Evolutionary conservation across 192 early-diverging fungal species (phyloP).

Genomic region (Backusella circina): DNA sequence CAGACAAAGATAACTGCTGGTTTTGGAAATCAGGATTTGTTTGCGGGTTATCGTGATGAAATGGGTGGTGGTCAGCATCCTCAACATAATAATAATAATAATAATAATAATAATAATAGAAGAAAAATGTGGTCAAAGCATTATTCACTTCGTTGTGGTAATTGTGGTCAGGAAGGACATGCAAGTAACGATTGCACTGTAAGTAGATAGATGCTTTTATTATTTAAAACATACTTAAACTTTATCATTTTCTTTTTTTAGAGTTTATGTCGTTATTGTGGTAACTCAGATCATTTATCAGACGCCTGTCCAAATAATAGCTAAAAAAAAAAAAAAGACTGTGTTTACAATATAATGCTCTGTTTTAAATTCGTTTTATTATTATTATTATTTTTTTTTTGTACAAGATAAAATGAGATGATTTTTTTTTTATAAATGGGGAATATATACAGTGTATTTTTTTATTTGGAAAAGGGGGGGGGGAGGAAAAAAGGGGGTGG

Average conservation of each 20-base stretch:
- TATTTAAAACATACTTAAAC: neutral
- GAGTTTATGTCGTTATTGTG: conserved; percentile 24
- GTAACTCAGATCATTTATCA: conserved; percentile 21
- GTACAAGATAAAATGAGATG: neutral
- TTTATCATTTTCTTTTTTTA: neutral
- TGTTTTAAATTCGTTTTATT: neutral
- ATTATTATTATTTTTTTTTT: too few relatives aligned
- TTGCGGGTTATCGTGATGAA: conserved; percentile 21
- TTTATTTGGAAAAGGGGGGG: neutral
- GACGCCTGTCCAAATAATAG: conserved; percentile 15
- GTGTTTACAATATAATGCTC: too few relatives aligned
- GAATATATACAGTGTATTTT: neutral
- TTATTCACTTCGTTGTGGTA: conserved; percentile 40
- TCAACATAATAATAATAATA: too few relatives aligned
- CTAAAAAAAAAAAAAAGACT: neutral
- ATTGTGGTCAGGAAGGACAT: conserved; percentile 48
- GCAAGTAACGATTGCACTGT: conserved; percentile 40
- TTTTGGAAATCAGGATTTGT: conserved; percentile 29
- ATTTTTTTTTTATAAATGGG: neutral
- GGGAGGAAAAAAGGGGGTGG: too few relatives aligned
- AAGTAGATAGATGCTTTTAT: neutral
- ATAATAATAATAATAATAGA: too few relatives aligned
- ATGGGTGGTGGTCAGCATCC: conserved; percentile 5
- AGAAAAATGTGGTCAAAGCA: neutral
- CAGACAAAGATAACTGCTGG: neutral